A percentile compares a stretch with the other conserved stretches of the same genome.
Conservation (phyloP, 495 filamentous ascomycete species). For the Penicillium longicatenatum region DNA sequence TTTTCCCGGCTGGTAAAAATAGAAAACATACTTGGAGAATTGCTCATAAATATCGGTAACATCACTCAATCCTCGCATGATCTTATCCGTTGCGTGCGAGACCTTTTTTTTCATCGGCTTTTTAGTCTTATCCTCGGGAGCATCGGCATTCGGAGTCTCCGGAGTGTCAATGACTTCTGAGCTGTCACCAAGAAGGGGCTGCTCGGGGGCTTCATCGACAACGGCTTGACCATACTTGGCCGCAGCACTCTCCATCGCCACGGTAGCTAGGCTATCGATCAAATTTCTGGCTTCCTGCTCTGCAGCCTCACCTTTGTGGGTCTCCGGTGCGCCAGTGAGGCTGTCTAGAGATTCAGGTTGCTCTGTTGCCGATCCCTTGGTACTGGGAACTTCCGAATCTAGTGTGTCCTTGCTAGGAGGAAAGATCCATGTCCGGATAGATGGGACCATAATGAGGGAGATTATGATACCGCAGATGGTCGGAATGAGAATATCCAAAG, state of each 20-base stretch:
- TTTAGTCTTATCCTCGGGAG: conserved; percentile 78
- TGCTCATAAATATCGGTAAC: conserved; percentile 79
- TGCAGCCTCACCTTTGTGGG: conserved; percentile 82
- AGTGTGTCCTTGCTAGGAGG: conserved; percentile 72
- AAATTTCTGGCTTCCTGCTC: conserved; percentile 85
- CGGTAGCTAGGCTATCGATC: conserved; percentile 70
- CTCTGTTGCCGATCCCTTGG: conserved; percentile 69
- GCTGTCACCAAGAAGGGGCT: conserved; percentile 59
- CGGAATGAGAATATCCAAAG: conserved; percentile 72
- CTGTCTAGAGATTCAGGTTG: conserved; percentile 77
- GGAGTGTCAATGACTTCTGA: conserved; percentile 57
- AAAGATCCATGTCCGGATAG: conserved; percentile 65
- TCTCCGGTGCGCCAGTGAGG: conserved; percentile 79
- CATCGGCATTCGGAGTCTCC: conserved; percentile 58
- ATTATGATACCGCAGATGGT: conserved; percentile 57
- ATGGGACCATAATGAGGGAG: conserved; percentile 66
- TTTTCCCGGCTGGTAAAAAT: not conserved
- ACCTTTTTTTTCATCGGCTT: conserved; percentile 79
- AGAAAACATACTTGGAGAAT: conserved; percentile 69
- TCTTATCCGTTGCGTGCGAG: conserved; percentile 70
- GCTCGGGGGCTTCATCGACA: conserved; percentile 42
- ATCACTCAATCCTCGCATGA: conserved; percentile 76
- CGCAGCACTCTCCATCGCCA: conserved; percentile 73
- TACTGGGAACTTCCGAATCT: conserved; percentile 53
- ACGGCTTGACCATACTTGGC: conserved; percentile 67